Percentiles rank a stretch among this genome's conserved stretches.
Evolutionary conservation across 768 basidiomycete genomes (phyloP).

Genomic region (Krasilnikovozyma curviuscula): DNA sequence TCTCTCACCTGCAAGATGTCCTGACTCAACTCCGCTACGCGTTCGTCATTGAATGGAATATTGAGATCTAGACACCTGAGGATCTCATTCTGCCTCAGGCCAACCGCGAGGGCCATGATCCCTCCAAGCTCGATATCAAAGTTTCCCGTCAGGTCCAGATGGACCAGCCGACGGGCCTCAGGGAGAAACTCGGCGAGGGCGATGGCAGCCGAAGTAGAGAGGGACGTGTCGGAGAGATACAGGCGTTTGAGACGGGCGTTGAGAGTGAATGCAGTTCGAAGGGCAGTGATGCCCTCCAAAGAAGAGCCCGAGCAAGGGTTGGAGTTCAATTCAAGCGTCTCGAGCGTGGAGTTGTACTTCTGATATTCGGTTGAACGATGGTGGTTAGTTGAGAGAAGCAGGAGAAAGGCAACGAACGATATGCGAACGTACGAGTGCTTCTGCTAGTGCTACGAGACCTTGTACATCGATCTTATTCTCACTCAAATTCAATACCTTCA

Average conservation of each 20-base stretch:
- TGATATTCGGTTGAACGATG: conserved; percentile 28
- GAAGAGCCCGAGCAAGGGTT: neutral
- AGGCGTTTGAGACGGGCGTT: conserved; percentile 80
- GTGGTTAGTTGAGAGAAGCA: neutral
- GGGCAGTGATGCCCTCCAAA: conserved; percentile 34
- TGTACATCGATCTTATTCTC: conserved; percentile 81
- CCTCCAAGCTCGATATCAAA: conserved; percentile 59
- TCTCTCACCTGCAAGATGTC: conserved; percentile 55
- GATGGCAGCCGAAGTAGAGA: conserved; percentile 72
- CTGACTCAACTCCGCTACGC: conserved; percentile 46
- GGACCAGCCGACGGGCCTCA: conserved; percentile 64
- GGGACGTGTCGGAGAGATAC: conserved; percentile 64
- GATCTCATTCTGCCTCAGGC: conserved; percentile 56
- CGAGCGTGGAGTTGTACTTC: conserved; percentile 88
- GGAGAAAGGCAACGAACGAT: neutral
- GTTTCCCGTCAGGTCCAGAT: conserved; percentile 76
- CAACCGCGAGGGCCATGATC: conserved; percentile 74
- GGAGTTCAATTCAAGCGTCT: conserved; percentile 73
- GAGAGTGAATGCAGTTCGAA: conserved; percentile 80
- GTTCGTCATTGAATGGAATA: conserved; percentile 49
- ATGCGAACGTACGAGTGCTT: conserved; percentile 50
- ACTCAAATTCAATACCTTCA: conserved; percentile 81
- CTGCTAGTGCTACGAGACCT: conserved; percentile 61
- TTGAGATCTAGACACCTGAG: conserved; percentile 87
- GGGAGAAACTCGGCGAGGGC: conserved; percentile 91